A percentile compares a stretch with the other conserved stretches of the same genome.
phyloP scores from a whole-genome alignment of 73 alveolate genomes.

The Paramecium sexaurelia region DNA sequence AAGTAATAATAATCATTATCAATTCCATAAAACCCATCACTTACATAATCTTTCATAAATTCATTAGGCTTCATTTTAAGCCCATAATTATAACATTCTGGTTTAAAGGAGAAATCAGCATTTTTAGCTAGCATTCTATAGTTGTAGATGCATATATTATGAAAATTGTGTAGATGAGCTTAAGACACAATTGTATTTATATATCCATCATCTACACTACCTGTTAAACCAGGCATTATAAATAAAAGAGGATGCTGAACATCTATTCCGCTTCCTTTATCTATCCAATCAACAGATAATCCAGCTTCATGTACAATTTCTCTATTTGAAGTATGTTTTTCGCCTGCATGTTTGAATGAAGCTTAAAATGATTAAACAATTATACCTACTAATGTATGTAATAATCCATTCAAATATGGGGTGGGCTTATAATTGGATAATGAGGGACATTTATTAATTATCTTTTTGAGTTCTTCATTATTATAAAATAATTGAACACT shows the following conservation, averaged over 20 bases:
- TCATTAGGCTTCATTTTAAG: conserved; percentile 2
- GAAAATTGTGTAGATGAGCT: conserved; percentile 1
- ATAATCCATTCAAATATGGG: conserved; percentile 5
- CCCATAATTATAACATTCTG: conserved; percentile 13
- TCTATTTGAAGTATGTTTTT: conserved; percentile 3
- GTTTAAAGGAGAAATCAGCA: not conserved
- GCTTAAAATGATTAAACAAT: not conserved
- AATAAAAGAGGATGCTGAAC: not conserved
- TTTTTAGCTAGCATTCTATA: not conserved
- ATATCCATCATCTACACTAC: conserved; percentile 48
- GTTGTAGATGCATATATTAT: conserved; percentile 31
- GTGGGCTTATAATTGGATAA: conserved; percentile 6
- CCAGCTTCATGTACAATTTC: conserved; percentile 24
- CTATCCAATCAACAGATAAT: conserved; percentile 42
- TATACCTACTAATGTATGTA: not conserved
- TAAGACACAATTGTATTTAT: not conserved
- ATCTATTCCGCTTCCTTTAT: not conserved
- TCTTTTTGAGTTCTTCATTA: not conserved
- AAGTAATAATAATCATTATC: conserved; percentile 28
- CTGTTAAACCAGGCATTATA: conserved; percentile 57
- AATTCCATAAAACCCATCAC: conserved; percentile 33
- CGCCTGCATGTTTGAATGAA: not conserved
- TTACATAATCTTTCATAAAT: not conserved
- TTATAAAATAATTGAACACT: not conserved
- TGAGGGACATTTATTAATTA: conserved; percentile 3